Evolutionary conservation across 2,329 filamentous ascomycete genomes (phyloP), one percentile per base, ranked within the genome.

Genomic region (Apiospora hydei): DNA sequence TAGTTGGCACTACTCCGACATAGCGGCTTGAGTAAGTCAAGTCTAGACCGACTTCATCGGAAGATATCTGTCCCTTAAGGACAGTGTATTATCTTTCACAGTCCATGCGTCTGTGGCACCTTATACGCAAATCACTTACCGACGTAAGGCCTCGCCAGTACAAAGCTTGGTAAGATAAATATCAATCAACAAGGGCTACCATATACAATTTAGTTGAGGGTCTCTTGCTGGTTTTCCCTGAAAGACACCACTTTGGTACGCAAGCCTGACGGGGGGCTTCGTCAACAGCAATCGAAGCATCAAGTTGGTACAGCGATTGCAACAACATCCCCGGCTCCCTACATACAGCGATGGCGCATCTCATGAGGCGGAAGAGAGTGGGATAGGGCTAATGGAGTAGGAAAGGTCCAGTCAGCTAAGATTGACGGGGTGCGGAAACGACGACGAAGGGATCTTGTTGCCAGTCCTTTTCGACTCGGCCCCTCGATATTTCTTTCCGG

Each of bases 311-410:
- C 34, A 8, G 2, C 7, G 34, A 38, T 38, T 38, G 7, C 34
- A 38, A 38, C 7, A 38, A 38, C 34, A 4, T 38, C 5, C 34
- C 34, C 34, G 34, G 34, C 34, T 6, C 34, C 34, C 7, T 5
- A 38, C 34, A 38, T 3, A 38, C 34, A 38, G 34, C 68, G 16
- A 46, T 53, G 46, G 53, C 18, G 46, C 21, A 21, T 2, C 46
- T 69, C 13, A 13, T 47, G 14, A 24, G n/a, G 46, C 53, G 24
- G 46, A n/a, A 1, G 67, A 69, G 67, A 26, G 11, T 1, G 67
- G 53, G 8, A 21, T 69, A 46, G 26, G 13, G 14, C 21, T 53
- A 8, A 24, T 53, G 34, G 68, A 69, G 26, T 69, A 46, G 68
- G 68, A 69, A 14, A 69, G 26, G 5, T 69, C 6, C 53, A 53